These are phyloP conservation scores for Emergomyces africanus DNA, from an alignment of 2,329 filamentous ascomycete genomes.

Conservation along the genomic window DNA sequence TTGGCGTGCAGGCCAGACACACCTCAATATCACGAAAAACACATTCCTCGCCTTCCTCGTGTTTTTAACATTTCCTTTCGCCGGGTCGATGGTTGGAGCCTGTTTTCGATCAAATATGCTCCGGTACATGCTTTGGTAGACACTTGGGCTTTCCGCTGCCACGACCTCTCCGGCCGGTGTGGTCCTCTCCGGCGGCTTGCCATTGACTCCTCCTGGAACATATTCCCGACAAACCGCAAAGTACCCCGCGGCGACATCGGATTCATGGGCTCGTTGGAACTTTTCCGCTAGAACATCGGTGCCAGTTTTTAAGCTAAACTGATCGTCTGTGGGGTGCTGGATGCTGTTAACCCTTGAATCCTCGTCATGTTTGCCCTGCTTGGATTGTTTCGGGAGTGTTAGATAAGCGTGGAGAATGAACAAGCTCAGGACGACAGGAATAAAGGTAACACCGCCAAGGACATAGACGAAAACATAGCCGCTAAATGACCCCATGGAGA, in stretches of 20 bases:
- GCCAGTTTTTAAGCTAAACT: slow-evolving; percentile 48
- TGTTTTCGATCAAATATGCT: slow-evolving; percentile 82
- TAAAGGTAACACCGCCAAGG: slow-evolving; percentile 74
- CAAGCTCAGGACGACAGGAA: slow-evolving; percentile 55
- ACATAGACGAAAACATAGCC: slow-evolving; percentile 64
- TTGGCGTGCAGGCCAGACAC: slow-evolving; percentile 18
- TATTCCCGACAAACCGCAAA: slow-evolving; percentile 94
- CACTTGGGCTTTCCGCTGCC: slow-evolving; percentile 71
- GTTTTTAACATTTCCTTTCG: slow-evolving; percentile 37
- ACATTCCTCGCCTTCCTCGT: slow-evolving; percentile 63
- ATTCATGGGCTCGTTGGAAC: slow-evolving; percentile 48
- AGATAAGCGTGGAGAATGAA: slow-evolving; percentile 56
- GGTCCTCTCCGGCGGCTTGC: slow-evolving; percentile 76
- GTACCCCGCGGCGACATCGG: slow-evolving; percentile 77
- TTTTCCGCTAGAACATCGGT: slow-evolving; percentile 49
- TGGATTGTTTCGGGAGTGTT: slow-evolving; percentile 40
- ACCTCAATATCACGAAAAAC: slow-evolving; percentile 86
- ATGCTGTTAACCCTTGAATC: slow-evolving; percentile 13
- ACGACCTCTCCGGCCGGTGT: slow-evolving; percentile 70
- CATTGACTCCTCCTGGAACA: slow-evolving; percentile 80
- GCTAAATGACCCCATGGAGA: slow-evolving; percentile 33
- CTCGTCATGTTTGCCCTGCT: slow-evolving; percentile 1
- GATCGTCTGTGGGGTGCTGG: slow-evolving; percentile 51
- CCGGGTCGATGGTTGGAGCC: slow-evolving; percentile 40
- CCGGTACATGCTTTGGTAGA: slow-evolving; percentile 97